Percentiles rank a stretch among this genome's conserved stretches.
Evolutionary conservation across 805 yeast genomes (phyloP).

Genomic region (Kuraishia hungarica): DNA sequence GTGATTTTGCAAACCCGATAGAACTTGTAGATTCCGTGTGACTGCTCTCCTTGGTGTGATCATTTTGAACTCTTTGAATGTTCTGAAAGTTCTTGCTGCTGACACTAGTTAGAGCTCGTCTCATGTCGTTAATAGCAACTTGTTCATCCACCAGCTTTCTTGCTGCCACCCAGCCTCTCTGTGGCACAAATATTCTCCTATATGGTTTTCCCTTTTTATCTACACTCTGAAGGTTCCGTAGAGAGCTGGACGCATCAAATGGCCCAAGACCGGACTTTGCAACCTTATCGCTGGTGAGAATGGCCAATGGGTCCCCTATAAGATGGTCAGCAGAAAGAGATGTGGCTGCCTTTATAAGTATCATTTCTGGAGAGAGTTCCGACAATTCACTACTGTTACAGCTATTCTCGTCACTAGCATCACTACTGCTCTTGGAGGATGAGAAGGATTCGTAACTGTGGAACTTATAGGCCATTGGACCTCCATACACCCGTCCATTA

Average conservation of each 20-base stretch:
- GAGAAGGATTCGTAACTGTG: neutral
- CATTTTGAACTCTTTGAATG: neutral
- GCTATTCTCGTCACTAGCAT: neutral
- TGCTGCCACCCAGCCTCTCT: slow-evolving; percentile 41
- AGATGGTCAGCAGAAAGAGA: neutral
- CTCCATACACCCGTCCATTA: neutral
- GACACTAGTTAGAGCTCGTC: neutral
- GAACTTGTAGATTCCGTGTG: neutral
- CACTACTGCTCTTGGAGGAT: neutral
- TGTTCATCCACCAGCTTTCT: slow-evolving; percentile 8
- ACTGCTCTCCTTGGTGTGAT: neutral
- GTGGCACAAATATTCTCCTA: slow-evolving; percentile 37
- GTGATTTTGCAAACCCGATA: neutral
- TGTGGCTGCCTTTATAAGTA: neutral
- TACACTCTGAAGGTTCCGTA: slow-evolving; percentile 6
- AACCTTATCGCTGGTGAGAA: neutral
- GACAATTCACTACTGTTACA: neutral
- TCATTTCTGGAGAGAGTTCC: neutral
- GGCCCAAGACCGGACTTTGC: neutral
- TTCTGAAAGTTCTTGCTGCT: neutral
- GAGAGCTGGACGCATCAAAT: neutral
- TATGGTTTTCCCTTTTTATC: slow-evolving; percentile 32
- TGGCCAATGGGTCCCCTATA: neutral
- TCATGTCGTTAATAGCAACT: neutral
- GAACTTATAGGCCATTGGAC: neutral